phyloP scores from a whole-genome alignment of 208 protist species.

The Leishmania major region DNA sequence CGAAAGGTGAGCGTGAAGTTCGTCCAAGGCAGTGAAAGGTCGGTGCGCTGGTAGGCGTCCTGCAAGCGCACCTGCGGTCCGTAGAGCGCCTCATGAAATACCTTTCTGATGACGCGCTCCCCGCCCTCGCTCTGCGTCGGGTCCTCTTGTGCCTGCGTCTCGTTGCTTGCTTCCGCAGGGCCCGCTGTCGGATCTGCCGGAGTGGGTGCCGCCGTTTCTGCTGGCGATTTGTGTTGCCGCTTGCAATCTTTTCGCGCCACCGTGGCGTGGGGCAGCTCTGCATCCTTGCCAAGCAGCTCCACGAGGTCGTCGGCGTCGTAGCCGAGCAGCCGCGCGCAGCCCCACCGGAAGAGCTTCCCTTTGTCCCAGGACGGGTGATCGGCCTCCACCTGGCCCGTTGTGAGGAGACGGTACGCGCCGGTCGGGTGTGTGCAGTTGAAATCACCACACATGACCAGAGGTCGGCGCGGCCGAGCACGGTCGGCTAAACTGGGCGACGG shows the following conservation, averaged over 20 bases:
- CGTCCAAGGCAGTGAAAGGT: slow-evolving; percentile 75
- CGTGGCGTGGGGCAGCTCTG: slow-evolving; percentile 16
- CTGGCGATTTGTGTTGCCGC: neutral
- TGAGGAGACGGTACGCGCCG: slow-evolving; percentile 82
- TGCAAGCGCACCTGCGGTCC: slow-evolving; percentile 43
- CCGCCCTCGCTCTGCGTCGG: neutral
- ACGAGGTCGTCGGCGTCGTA: slow-evolving; percentile 46
- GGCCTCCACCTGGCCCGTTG: slow-evolving; percentile 66
- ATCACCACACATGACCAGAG: slow-evolving; percentile 84
- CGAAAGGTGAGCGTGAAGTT: slow-evolving; percentile 91
- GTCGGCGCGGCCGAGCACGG: neutral
- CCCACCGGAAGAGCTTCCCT: slow-evolving; percentile 84
- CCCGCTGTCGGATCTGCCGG: neutral
- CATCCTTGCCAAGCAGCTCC: slow-evolving; percentile 29
- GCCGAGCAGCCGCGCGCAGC: slow-evolving; percentile 74
- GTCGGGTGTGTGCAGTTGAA: slow-evolving; percentile 89
- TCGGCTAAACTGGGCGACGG: too few relatives aligned
- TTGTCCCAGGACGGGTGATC: slow-evolving; percentile 84
- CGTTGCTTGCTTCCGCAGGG: neutral
- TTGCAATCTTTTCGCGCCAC: slow-evolving; percentile 18
- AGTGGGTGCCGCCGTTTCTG: too few relatives aligned
- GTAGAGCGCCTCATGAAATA: slow-evolving; percentile 42
- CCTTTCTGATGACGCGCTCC: slow-evolving; percentile 33
- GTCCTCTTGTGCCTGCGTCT: neutral
- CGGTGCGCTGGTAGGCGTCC: slow-evolving; percentile 68